Base-by-base conservation (phyloP, 164 flowering plant species). In the Malania oleifera region DNA sequence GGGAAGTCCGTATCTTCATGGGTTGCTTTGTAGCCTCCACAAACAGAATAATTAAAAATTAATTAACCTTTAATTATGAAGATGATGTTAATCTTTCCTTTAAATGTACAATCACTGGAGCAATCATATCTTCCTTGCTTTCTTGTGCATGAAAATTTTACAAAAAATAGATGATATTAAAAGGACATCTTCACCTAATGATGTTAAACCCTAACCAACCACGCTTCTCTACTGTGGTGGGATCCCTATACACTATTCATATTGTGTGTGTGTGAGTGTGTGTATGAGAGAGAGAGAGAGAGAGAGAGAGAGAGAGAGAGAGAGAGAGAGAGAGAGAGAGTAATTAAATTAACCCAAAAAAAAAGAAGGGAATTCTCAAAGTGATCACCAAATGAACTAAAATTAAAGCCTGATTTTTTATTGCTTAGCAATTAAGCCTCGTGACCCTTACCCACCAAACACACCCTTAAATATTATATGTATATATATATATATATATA, bases 201-300 rank as follows among this genome's bases (percentile, higher is more conserved):
- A 72, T 69, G 73, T 61, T 57, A 72, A 47, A 71, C 45, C 20
- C 49, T 61, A 72, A 75, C 73, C 69, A 72, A 69, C 66, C 46
- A 52, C n/a, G 62, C 47, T 7, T n/a, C 28, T 7, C 51, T 22
- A 31, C 24, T 39, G 29, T 37, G 47, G 59, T 55, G 49, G 66
- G 62, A 35, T 52, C 51, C 35, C 35, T 31, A 31, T 31, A 9
- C 35, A 31, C 35, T 4, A 31, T 31, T 4, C 35, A 31, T 31
- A 9, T 4, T 31, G 35, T 31, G n/a, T n/a, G n/a, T n/a, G n/a
- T n/a, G n/a, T n/a, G n/a, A n/a, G n/a, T n/a, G n/a, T n/a, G n/a
- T n/a, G n/a, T n/a, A n/a, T n/a, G n/a, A n/a, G n/a, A n/a, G n/a
- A n/a, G n/a, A n/a, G n/a, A n/a, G n/a, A n/a, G n/a, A n/a, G n/a